Conservation (phyloP, 2,329 filamentous ascomycete genomes). For the Neocatenulostroma microsporum region DNA sequence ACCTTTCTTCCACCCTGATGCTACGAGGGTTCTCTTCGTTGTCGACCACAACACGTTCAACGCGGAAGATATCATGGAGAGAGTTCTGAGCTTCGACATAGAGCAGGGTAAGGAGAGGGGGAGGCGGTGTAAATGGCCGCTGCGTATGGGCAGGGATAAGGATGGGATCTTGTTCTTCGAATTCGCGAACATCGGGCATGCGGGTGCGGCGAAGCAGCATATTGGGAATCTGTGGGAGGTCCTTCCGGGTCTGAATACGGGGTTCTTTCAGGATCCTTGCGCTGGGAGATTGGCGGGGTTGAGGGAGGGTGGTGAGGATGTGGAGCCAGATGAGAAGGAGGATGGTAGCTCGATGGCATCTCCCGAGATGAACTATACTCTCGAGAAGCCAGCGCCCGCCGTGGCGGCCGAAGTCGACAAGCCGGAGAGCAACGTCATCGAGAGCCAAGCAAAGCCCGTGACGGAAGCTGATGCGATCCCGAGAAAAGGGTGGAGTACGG, state of each 20-base stretch:
- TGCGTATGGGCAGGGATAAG: conserved; percentile 3
- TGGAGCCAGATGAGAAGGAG: neutral
- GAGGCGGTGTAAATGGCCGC: conserved; percentile 1
- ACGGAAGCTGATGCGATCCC: neutral
- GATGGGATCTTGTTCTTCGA: conserved; percentile 10
- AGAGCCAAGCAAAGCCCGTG: no score
- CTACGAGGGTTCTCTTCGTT: conserved; percentile 1
- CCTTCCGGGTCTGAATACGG: conserved; percentile 4
- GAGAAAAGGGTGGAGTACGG: neutral
- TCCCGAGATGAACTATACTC: no score
- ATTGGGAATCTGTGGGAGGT: conserved; percentile 1
- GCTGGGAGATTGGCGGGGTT: conserved; percentile 1
- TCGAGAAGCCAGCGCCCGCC: no score
- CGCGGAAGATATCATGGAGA: conserved; percentile 1
- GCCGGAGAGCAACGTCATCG: no score
- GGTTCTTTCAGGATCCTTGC: conserved; percentile 12
- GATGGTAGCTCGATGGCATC: neutral
- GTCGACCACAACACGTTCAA: neutral
- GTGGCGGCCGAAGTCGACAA: no score
- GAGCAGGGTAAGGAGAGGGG: no score
- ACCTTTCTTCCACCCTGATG: neutral
- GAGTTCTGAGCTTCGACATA: neutral
- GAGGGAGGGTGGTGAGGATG: neutral
- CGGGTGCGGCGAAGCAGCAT: conserved; percentile 3
- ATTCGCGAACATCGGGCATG: conserved; percentile 9